Percentiles rank a stretch among this genome's conserved stretches.
Evolutionary conservation across 2,329 filamentous ascomycete species (phyloP).

Genomic region (Neurospora crassa): DNA sequence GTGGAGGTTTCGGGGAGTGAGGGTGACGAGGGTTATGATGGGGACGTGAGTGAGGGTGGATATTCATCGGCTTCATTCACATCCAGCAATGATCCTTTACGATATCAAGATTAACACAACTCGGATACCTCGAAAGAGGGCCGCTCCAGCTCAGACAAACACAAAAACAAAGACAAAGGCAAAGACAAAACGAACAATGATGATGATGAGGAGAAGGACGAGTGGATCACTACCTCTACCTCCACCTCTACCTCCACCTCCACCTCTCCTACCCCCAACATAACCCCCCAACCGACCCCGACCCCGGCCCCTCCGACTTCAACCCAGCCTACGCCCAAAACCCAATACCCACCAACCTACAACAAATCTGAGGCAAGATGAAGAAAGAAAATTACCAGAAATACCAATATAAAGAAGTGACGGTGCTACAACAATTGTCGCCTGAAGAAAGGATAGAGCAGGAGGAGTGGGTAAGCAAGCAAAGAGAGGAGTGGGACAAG

Average conservation of each 20-base stretch:
- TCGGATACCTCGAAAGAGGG: neutral
- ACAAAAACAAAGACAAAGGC: too few relatives aligned
- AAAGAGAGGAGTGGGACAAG: neutral
- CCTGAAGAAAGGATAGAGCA: neutral
- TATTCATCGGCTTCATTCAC: neutral
- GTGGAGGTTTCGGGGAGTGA: neutral
- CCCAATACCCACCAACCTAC: neutral
- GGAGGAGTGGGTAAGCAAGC: too few relatives aligned
- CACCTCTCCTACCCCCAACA: neutral
- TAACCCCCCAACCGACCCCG: neutral
- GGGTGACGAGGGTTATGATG: too few relatives aligned
- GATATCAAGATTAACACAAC: neutral
- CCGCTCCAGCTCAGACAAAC: neutral
- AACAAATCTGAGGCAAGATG: neutral
- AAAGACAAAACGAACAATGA: neutral
- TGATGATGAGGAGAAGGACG: neutral
- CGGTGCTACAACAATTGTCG: neutral
- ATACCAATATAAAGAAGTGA: neutral
- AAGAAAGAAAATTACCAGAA: neutral
- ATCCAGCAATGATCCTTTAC: neutral
- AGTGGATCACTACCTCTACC: neutral
- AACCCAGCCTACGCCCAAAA: neutral
- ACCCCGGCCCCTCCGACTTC: neutral
- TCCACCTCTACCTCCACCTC: too few relatives aligned
- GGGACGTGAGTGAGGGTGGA: neutral